Base-by-base conservation (phyloP, 306 rosid genomes). In the Prunus mongolica region DNA sequence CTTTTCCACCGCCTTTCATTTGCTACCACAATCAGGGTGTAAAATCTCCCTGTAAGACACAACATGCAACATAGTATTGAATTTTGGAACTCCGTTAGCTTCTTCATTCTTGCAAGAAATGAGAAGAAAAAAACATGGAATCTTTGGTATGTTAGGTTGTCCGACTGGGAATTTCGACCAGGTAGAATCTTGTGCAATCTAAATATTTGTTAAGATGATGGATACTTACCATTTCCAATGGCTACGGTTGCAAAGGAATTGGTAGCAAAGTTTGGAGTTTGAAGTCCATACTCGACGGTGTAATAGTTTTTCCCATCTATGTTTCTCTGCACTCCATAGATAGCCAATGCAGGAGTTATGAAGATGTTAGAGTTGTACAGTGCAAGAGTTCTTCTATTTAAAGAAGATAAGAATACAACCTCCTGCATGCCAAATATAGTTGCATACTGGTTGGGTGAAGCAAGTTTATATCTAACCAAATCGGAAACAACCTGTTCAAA, bases 1-100 rank as follows among this genome's bases (percentile, higher is more conserved):
- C 97, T 90, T 82, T 65, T 95, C 98, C 98, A 95, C 50, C 97
- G 86, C 83, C 97, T 92, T 69, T 92, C 96, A 80, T 88, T 87
- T 30, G 98, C 98, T 67, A 82, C 97, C 55, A 95, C 98, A 71
- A 87, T 78, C 67, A 90, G 84, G 2, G 97, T 95, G 85, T 95
- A 90, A 85, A 80, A 92, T 81, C 97, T 90, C 66, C 89, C 99
- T 90, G 91, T 76, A 24, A 30, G 32, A 19, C 47, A 19, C 11
- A 16, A 18, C 44, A 47, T 65, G 34, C 28, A 64, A 65, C 5
- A 44, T 55, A 56, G 70, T 20, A 5, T 9, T 41, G 70, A n/a
- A 41, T n/a, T 1, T 69, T 47, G 44, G 44, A 38, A 38, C 44
- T 38, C 1, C 1, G 44, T 38, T 38, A 38, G 44, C 44, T 38